Evolutionary conservation across 192 early-diverging fungal species (phyloP).

Genomic region (Cladochytrium replicatum): DNA sequence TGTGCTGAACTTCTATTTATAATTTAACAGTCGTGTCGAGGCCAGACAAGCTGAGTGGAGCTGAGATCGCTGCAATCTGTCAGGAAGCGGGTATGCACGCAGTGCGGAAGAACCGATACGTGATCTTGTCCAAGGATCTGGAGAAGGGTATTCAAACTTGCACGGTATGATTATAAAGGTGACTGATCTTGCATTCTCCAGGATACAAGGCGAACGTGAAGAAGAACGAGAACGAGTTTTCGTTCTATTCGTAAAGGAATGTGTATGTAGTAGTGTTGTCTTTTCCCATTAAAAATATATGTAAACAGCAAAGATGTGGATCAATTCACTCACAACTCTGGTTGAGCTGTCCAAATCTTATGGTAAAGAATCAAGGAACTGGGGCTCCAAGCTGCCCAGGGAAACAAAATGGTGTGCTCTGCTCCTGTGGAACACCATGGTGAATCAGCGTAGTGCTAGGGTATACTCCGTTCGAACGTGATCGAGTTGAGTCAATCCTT

Average conservation of each 20-base stretch:
- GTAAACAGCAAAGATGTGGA: too few species aligned
- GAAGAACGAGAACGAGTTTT: conserved; percentile 90
- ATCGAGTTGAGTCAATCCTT: too few species aligned
- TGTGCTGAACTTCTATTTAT: too few species aligned
- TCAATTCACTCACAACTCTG: too few species aligned
- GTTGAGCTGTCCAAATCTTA: too few species aligned
- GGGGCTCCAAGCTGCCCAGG: too few species aligned
- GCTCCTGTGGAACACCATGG: too few species aligned
- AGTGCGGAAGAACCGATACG: conserved; percentile 95
- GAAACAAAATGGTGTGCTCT: too few species aligned
- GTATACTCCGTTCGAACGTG: too few species aligned
- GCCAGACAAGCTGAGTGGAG: conserved; percentile 92
- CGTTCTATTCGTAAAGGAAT: conserved; percentile 80
- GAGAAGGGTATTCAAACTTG: conserved; percentile 63
- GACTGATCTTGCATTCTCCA: neutral
- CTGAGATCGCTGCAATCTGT: conserved; percentile 96
- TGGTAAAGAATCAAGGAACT: too few species aligned
- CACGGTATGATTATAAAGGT: conserved; percentile 7
- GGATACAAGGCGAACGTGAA: conserved; percentile 86
- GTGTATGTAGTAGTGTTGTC: neutral
- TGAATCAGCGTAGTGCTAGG: too few species aligned
- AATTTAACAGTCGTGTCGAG: conserved; percentile 69
- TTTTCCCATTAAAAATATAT: neutral
- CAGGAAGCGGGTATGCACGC: conserved; percentile 98
- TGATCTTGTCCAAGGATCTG: conserved; percentile 86